phyloP scores from a whole-genome alignment of 1,284 basidiomycete genomes.

The Cutaneotrichosporon cutaneum region DNA sequence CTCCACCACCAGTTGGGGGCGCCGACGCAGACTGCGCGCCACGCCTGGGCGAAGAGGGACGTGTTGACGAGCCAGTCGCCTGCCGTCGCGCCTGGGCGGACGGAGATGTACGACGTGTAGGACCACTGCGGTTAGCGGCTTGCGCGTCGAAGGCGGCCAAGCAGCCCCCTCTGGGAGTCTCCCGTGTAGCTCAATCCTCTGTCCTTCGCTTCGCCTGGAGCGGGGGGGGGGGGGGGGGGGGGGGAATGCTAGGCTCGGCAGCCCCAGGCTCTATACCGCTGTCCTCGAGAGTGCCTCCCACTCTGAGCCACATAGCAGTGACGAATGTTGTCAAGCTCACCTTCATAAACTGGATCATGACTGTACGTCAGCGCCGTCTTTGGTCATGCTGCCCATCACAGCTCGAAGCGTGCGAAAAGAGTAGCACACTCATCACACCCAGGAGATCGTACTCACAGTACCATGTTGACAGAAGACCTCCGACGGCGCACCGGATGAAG shows the following conservation, averaged over 20 bases:
- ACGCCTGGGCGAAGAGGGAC: constrained; percentile 65
- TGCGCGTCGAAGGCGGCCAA: no score
- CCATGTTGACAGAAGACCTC: constrained; percentile 58
- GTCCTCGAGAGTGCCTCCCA: no score
- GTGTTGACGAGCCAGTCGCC: constrained; percentile 63
- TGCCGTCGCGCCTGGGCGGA: constrained; percentile 35
- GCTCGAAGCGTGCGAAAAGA: no score
- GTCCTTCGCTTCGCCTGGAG: no score
- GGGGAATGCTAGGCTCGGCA: no score
- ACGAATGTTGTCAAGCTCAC: constrained; percentile 53
- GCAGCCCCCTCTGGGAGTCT: no score
- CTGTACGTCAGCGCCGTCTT: constrained; percentile 53
- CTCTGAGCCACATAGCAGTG: background rate
- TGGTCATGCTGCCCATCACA: no score
- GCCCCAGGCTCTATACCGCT: no score
- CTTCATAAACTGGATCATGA: constrained; percentile 55
- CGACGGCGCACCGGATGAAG: constrained; percentile 42
- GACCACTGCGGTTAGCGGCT: constrained; percentile 58
- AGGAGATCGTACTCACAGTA: constrained; percentile 57
- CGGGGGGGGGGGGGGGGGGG: no score
- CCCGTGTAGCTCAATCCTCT: no score
- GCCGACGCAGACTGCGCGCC: constrained; percentile 57
- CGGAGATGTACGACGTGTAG: constrained; percentile 56
- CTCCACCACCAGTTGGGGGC: constrained; percentile 70
- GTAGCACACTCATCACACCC: no score